Percentiles rank a stretch among this genome's conserved stretches.
These are phyloP conservation scores for Cinnamomum micranthum DNA, from an alignment of 164 flowering plant species.

Conservation along the genomic window DNA sequence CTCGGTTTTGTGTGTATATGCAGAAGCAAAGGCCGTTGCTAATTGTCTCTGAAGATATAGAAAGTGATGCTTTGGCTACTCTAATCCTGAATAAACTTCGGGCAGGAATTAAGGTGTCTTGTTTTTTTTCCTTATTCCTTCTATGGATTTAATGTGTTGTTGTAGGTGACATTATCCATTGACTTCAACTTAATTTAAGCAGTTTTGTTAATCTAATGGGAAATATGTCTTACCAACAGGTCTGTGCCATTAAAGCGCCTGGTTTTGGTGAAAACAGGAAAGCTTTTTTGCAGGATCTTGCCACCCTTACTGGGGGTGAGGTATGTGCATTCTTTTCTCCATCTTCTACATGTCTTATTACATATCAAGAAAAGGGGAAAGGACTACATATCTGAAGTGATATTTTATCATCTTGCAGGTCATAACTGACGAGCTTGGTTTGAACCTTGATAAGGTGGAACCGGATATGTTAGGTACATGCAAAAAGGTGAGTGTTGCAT, in stretches of 20 bases:
- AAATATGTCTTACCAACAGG: slow-evolving; percentile 28
- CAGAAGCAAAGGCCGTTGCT: slow-evolving; percentile 88
- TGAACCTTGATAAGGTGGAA: slow-evolving; percentile 78
- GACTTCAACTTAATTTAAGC: background rate
- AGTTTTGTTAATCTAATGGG: background rate
- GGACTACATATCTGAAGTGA: background rate
- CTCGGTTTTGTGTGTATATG: background rate
- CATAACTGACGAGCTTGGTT: slow-evolving; percentile 81
- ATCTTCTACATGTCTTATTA: background rate
- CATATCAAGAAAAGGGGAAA: background rate
- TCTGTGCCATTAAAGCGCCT: slow-evolving; percentile 93
- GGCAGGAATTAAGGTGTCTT: slow-evolving; percentile 85
- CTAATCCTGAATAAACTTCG: slow-evolving; percentile 88
- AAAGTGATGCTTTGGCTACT: slow-evolving; percentile 91
- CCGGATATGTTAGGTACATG: slow-evolving; percentile 69
- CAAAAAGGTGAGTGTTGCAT: slow-evolving; percentile 42
- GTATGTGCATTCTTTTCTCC: slow-evolving; percentile 24
- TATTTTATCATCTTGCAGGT: slow-evolving; percentile 31
- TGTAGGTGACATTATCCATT: background rate
- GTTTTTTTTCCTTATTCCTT: background rate
- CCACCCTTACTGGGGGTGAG: slow-evolving; percentile 70
- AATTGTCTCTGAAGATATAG: slow-evolving; percentile 91
- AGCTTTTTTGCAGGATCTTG: slow-evolving; percentile 74
- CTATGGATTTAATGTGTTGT: too few relatives aligned
- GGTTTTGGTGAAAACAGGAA: slow-evolving; percentile 98